These are phyloP conservation scores for Cardamine occulta DNA, from an alignment of 345 rosid species.

Conservation along the genomic window DNA sequence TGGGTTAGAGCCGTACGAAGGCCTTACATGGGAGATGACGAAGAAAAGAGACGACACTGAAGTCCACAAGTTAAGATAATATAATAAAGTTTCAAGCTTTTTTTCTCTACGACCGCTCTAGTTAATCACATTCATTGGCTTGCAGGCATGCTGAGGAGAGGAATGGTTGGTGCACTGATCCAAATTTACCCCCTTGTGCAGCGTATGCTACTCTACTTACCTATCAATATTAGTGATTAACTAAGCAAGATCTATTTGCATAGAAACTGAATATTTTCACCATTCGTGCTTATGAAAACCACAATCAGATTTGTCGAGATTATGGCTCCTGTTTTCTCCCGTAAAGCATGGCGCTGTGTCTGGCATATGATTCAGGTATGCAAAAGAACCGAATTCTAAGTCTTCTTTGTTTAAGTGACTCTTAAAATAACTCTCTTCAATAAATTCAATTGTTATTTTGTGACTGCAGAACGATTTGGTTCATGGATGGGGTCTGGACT, in stretches of 20 bases:
- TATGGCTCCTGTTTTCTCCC: slow-evolving; percentile 97
- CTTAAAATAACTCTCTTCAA: too few relatives aligned
- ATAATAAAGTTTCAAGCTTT: neutral
- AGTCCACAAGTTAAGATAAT: slow-evolving; percentile 79
- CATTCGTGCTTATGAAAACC: neutral
- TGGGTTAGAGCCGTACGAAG: slow-evolving; percentile 77
- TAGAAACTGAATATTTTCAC: slow-evolving; percentile 3
- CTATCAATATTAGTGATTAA: neutral
- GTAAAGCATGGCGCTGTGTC: slow-evolving; percentile 92
- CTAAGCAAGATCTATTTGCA: neutral
- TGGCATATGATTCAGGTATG: slow-evolving; percentile 96
- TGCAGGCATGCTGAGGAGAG: slow-evolving; percentile 77
- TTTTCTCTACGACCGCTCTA: neutral
- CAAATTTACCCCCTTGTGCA: slow-evolving; percentile 91
- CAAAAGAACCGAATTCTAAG: neutral
- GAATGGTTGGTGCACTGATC: slow-evolving; percentile 84
- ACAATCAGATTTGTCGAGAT: slow-evolving; percentile 87
- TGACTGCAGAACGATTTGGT: slow-evolving; percentile 68
- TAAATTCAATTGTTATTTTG: neutral
- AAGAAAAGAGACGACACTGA: slow-evolving; percentile 74
- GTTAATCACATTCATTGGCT: slow-evolving; percentile 5
- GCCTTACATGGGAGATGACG: slow-evolving; percentile 95
- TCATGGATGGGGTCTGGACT: slow-evolving; percentile 87
- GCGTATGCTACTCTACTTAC: slow-evolving; percentile 62
- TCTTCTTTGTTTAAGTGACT: neutral